Percentiles rank a stretch among this genome's conserved stretches.
These are phyloP conservation scores for Fusarium liriodendri DNA, from an alignment of 2,329 filamentous ascomycete species.

Conservation along the genomic window DNA sequence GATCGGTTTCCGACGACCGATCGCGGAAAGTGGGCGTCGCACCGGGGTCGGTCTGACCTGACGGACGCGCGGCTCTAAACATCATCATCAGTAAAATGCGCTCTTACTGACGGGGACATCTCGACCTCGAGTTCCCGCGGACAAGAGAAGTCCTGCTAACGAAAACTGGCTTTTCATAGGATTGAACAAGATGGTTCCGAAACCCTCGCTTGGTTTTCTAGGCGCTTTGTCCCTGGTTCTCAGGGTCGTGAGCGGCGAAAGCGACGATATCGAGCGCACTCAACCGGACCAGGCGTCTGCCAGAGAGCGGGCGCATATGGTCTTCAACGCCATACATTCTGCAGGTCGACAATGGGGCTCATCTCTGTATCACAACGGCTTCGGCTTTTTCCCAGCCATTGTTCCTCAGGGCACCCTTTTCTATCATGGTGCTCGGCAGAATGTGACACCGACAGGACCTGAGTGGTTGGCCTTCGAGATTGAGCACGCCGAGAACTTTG, in stretches of 20 bases:
- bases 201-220: conserved; percentile 13
- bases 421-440: conserved; percentile 70
- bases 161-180: not conserved
- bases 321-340: conserved; percentile 80
- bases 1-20: conserved; percentile 19
- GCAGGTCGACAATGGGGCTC: conserved; percentile 82
- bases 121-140: not conserved
- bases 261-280: conserved; percentile 34
- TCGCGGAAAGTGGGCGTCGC: conserved; percentile 26
- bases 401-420: conserved; percentile 73
- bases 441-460: conserved; percentile 60
- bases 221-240: conserved; percentile 22
- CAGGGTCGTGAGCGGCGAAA: conserved; percentile 2
- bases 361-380: conserved; percentile 79
- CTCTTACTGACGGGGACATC: conserved; percentile 6
- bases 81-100: conserved; percentile 1
- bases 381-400: conserved; percentile 75
- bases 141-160: not conserved
- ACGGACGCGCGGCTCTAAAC: conserved; percentile 35
- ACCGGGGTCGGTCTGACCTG: conserved; percentile 14
- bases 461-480: conserved; percentile 84
- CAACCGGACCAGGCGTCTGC: conserved; percentile 53
- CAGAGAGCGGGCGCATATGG: conserved; percentile 66
- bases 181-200: conserved; percentile 26
- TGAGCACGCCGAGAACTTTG: conserved; percentile 77